Percentiles rank a stretch among this genome's conserved stretches.
These are phyloP conservation scores for Cinnamomum chago DNA, from an alignment of 164 flowering plant species.

Conservation along the genomic window DNA sequence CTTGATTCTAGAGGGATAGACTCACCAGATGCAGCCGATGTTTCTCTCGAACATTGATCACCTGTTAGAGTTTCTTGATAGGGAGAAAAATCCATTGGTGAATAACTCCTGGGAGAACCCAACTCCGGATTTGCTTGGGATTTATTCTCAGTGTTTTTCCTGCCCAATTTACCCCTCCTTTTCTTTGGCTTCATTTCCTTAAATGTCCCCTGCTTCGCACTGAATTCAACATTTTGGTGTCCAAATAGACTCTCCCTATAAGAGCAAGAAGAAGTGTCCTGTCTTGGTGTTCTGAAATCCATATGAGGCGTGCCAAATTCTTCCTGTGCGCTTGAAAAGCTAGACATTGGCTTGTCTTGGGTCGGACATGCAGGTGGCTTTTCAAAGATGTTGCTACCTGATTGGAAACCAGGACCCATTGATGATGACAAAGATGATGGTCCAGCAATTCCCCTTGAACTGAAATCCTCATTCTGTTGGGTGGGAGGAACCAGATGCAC, in stretches of 20 bases:
- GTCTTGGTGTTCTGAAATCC: constrained; percentile 38
- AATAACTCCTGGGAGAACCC: constrained; percentile 46
- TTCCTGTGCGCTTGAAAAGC: constrained; percentile 31
- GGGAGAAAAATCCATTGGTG: constrained; percentile 93
- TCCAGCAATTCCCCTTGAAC: constrained; percentile 8
- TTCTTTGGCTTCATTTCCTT: constrained; percentile 37
- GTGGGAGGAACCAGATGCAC: constrained; percentile 13
- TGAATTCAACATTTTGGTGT: constrained; percentile 37
- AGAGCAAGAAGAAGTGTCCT: constrained; percentile 10
- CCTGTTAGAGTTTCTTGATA: constrained; percentile 49
- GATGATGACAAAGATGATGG: constrained; percentile 15
- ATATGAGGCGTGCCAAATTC: constrained; percentile 17
- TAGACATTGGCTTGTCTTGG: constrained; percentile 26
- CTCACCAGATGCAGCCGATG: constrained; percentile 49
- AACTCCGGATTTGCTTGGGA: constrained; percentile 32
- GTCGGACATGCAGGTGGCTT: constrained; percentile 15
- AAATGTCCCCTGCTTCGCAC: constrained; percentile 33
- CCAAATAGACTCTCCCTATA: constrained; percentile 23
- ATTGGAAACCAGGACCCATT: constrained; percentile 15
- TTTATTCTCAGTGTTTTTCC: constrained; percentile 30
- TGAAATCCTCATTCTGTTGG: constrained; percentile 13
- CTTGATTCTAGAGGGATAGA: constrained; percentile 19
- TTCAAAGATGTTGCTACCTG: constrained; percentile 19
- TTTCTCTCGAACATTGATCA: constrained; percentile 36
- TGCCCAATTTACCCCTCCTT: constrained; percentile 41